Percentiles rank a stretch among this genome's conserved stretches.
phyloP scores from a whole-genome alignment of 2,329 filamentous ascomycete genomes.

The Zymoseptoria passerinii region DNA sequence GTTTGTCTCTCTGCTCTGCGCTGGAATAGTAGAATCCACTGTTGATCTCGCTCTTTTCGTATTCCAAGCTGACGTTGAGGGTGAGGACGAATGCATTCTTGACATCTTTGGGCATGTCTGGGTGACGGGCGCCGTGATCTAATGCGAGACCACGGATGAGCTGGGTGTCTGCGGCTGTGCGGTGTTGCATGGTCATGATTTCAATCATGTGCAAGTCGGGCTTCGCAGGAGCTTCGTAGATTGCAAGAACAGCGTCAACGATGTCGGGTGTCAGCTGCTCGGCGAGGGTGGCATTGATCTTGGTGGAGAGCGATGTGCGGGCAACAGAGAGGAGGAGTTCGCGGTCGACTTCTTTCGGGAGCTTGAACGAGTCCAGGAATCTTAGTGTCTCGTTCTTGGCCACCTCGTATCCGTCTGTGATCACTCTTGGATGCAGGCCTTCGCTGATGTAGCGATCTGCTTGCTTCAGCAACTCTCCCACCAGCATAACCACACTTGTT shows the following conservation, averaged over 20 bases:
- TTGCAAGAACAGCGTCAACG: slow-evolving; percentile 90
- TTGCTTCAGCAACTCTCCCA: slow-evolving; percentile 96
- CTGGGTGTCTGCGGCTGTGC: slow-evolving; percentile 89
- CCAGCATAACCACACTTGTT: slow-evolving; percentile 88
- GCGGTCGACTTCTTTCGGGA: slow-evolving; percentile 77
- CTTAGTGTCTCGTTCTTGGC: slow-evolving; percentile 89
- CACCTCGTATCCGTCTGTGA: slow-evolving; percentile 96
- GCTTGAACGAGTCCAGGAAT: slow-evolving; percentile 92
- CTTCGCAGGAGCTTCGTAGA: slow-evolving; percentile 81
- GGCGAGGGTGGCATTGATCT: slow-evolving; percentile 82
- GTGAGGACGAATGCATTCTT: slow-evolving; percentile 94
- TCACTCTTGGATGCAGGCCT: slow-evolving; percentile 91
- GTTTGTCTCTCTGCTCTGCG: slow-evolving; percentile 92
- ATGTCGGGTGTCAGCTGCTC: slow-evolving; percentile 89
- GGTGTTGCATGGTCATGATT: slow-evolving; percentile 99
- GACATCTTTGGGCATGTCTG: slow-evolving; percentile 94
- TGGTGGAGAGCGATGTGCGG: slow-evolving; percentile 87
- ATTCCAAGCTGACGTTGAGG: slow-evolving; percentile 92
- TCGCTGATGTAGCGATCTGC: slow-evolving; percentile 93
- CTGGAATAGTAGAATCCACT: slow-evolving; percentile 98
- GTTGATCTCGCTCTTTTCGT: slow-evolving; percentile 99
- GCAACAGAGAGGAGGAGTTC: slow-evolving; percentile 91
- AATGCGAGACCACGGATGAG: slow-evolving; percentile 87
- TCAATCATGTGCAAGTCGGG: slow-evolving; percentile 98
- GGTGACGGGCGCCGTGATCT: slow-evolving; percentile 92